Evolutionary conservation across 129 eudicot genomes (phyloP).

Genomic region (Centrapalus pauciflorus): DNA sequence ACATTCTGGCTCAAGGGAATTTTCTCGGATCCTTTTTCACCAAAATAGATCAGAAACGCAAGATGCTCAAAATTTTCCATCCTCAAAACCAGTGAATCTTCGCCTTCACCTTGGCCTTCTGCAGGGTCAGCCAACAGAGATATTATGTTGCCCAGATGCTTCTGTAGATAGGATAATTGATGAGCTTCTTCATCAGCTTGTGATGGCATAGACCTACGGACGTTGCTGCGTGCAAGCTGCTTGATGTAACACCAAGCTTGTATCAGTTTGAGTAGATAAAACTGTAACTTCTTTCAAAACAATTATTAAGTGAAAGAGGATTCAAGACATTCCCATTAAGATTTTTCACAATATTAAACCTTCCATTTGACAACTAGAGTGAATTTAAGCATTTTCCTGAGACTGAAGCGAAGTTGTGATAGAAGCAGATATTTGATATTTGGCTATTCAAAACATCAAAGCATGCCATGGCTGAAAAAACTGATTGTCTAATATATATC

Average conservation of each 20-base stretch:
- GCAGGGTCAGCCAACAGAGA: constrained; percentile 74
- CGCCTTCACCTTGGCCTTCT: constrained; percentile 62
- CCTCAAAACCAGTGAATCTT: constrained; percentile 82
- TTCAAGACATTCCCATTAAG: not conserved
- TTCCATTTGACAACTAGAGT: not conserved
- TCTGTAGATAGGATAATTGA: constrained; percentile 88
- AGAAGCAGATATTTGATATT: not conserved
- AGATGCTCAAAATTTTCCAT: constrained; percentile 34
- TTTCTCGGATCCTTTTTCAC: constrained; percentile 32
- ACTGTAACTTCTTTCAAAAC: too few relatives aligned
- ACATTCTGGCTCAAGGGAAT: constrained; percentile 71
- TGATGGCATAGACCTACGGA: constrained; percentile 89
- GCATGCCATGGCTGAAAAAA: not conserved
- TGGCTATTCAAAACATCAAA: not conserved
- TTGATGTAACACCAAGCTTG: constrained; percentile 8
- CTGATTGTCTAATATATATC: not conserved
- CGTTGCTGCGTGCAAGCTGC: constrained; percentile 95
- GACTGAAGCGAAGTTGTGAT: not conserved
- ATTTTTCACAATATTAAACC: not conserved
- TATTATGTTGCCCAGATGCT: constrained; percentile 82
- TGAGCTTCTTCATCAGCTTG: constrained; percentile 99
- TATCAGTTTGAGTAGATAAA: constrained; percentile 10
- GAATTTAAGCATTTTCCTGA: not conserved
- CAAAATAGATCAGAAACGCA: constrained; percentile 31
- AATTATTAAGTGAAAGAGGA: not conserved